These are phyloP conservation scores for Chara braunii DNA, from an alignment of 139 green algal species.

Conservation along the genomic window DNA sequence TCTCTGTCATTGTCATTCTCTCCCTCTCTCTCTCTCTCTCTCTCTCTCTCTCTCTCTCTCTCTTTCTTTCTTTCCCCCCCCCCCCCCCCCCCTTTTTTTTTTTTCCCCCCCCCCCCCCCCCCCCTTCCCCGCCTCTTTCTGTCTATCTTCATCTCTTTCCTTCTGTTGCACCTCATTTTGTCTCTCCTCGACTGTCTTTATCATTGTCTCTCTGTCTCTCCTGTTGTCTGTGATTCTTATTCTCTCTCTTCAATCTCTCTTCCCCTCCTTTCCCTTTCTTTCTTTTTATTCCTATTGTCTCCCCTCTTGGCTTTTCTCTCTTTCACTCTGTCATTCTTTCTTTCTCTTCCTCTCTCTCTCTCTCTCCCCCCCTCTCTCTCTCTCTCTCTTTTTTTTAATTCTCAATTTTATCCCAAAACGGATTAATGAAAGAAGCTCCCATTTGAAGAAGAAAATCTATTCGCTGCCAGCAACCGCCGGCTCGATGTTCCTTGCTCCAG, in stretches of 20 bases:
- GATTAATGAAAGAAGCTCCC: too few species aligned
- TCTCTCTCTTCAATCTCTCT: slow-evolving; percentile 3
- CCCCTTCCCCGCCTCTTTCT: neutral
- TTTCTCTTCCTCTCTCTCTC: slow-evolving; percentile 5
- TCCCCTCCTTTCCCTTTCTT: neutral
- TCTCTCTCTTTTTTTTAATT: neutral
- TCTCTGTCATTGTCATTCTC: too few species aligned
- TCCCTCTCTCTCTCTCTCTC: slow-evolving; percentile 3
- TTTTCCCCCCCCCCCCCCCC: neutral
- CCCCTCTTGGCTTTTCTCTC: too few species aligned
- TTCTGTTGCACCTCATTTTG: too few species aligned
- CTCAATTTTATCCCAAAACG: too few species aligned
- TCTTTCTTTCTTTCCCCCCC: neutral
- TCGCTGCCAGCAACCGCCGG: too few species aligned
- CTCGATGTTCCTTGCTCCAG: too few species aligned
- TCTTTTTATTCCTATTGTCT: neutral
- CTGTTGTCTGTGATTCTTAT: too few species aligned
- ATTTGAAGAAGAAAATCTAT: too few species aligned
- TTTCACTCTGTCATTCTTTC: slow-evolving; percentile 4
- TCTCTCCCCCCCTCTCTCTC: neutral
- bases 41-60: too few species aligned
- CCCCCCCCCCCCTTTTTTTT: too few species aligned
- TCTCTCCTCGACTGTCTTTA: neutral
- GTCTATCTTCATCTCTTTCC: too few species aligned
- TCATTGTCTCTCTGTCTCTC: neutral